Conservation (phyloP, 2,329 filamentous ascomycete genomes). For the Periglandula ipomoeae region DNA sequence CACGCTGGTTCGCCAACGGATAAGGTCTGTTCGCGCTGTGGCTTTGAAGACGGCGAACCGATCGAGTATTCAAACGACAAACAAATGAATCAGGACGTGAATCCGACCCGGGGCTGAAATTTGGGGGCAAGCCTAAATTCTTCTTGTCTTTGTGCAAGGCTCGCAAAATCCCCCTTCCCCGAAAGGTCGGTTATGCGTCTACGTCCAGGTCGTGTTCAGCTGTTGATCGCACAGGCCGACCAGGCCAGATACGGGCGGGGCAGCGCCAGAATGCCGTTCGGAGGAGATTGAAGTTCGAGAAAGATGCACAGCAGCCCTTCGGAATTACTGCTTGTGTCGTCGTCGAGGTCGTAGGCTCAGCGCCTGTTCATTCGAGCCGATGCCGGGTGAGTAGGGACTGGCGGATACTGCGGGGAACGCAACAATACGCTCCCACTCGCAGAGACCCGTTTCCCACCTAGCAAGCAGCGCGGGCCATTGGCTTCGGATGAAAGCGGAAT, state of each 20-base stretch:
- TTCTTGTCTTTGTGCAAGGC: not conserved
- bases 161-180: slow-evolving; percentile 4
- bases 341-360: not conserved
- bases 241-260: slow-evolving; percentile 3
- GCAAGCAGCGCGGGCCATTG: slow-evolving; percentile 49
- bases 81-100: not conserved
- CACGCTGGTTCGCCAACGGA: slow-evolving; percentile 12
- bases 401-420: slow-evolving; percentile 48
- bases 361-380: slow-evolving; percentile 6
- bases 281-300: not conserved
- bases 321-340: not conserved
- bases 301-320: not conserved
- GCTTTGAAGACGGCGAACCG: not conserved
- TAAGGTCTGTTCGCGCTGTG: not conserved
- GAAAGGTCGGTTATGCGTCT: slow-evolving; percentile 1
- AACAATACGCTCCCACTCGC: slow-evolving; percentile 37
- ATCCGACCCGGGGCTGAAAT: not conserved
- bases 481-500: slow-evolving; percentile 21
- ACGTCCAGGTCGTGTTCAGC: not conserved
- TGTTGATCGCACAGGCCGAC: slow-evolving; percentile 4
- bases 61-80: not conserved
- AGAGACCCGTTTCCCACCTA: slow-evolving; percentile 45
- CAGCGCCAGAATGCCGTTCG: not conserved
- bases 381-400: slow-evolving; percentile 13
- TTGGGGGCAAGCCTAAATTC: slow-evolving; percentile 1